phyloP scores from a whole-genome alignment of 2,329 filamentous ascomycete species.

The Shiraia bambusicola region DNA sequence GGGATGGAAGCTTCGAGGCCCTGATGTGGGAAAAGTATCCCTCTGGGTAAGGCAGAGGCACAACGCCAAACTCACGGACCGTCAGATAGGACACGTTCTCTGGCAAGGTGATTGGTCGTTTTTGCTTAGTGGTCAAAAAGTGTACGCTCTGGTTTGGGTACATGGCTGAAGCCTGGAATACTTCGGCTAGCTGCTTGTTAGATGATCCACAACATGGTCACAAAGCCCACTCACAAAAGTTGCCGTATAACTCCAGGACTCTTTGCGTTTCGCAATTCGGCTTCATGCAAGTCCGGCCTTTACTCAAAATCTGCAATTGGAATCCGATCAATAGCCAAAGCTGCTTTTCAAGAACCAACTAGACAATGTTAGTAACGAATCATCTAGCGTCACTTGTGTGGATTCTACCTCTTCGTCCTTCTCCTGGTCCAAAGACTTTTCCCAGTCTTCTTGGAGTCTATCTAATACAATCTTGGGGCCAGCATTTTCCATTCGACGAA shows the following conservation, averaged over 20 bases:
- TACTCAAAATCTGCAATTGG: constrained; percentile 40
- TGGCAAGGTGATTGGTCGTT: constrained; percentile 37
- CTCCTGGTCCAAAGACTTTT: constrained; percentile 44
- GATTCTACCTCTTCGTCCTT: constrained; percentile 48
- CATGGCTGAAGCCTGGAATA: constrained; percentile 50
- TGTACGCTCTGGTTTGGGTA: constrained; percentile 41
- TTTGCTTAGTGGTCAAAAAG: constrained; percentile 39
- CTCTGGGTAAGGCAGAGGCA: constrained; percentile 54
- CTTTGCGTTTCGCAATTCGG: constrained; percentile 35
- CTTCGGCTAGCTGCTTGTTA: constrained; percentile 43
- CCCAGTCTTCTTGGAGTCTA: constrained; percentile 55
- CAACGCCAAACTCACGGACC: constrained; percentile 38
- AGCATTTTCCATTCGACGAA: constrained; percentile 58
- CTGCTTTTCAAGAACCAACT: constrained; percentile 56
- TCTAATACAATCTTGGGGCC: constrained; percentile 55
- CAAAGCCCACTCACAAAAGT: constrained; percentile 39
- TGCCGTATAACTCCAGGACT: constrained; percentile 44
- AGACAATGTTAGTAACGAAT: constrained; percentile 2
- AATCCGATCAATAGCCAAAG: constrained; percentile 64
- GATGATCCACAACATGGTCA: constrained; percentile 24
- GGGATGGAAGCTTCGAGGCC: constrained; percentile 55
- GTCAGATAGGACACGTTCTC: constrained; percentile 34
- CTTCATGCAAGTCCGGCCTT: constrained; percentile 22
- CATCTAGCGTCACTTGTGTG: neutral
- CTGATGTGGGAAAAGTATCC: constrained; percentile 42